These are phyloP conservation scores for Zymoseptoria passerinii DNA, from an alignment of 2,329 filamentous ascomycete genomes.

Conservation along the genomic window DNA sequence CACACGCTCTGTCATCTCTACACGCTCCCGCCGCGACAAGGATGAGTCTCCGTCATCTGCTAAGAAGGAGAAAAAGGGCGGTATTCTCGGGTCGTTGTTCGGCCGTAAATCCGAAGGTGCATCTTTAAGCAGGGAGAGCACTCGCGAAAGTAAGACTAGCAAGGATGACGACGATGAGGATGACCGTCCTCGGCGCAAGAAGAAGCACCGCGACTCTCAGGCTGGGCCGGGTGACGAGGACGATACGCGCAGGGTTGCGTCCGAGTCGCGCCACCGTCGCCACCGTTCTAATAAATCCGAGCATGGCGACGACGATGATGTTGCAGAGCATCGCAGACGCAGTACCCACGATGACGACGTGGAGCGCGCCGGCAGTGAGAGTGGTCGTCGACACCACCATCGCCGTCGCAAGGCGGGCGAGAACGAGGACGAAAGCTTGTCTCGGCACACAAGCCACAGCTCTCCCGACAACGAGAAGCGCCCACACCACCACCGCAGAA, in stretches of 20 bases:
- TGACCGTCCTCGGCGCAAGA: conserved; percentile 38
- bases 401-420: conserved; percentile 20
- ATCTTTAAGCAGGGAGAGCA: conserved; percentile 13
- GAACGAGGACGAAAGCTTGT: conserved; percentile 12
- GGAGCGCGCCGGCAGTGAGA: conserved; percentile 15
- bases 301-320: conserved; percentile 18
- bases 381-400: conserved; percentile 21
- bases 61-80: conserved; percentile 39
- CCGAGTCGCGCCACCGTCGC: conserved; percentile 17
- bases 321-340: conserved; percentile 18
- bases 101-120: conserved; percentile 34
- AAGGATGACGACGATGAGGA: conserved; percentile 33
- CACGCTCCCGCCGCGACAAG: conserved; percentile 32
- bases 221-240: conserved; percentile 18
- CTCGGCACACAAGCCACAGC: conserved; percentile 13
- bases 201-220: conserved; percentile 35
- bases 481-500: conserved; percentile 14
- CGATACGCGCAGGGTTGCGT: conserved; percentile 17
- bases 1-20: conserved; percentile 34
- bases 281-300: conserved; percentile 7
- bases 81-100: conserved; percentile 38
- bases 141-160: conserved; percentile 14
- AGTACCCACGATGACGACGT: conserved; percentile 18
- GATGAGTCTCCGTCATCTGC: conserved; percentile 27
- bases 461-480: conserved; percentile 11